Evolutionary conservation across 768 basidiomycete species (phyloP).

Genomic region (Leccinum incarnatum): DNA sequence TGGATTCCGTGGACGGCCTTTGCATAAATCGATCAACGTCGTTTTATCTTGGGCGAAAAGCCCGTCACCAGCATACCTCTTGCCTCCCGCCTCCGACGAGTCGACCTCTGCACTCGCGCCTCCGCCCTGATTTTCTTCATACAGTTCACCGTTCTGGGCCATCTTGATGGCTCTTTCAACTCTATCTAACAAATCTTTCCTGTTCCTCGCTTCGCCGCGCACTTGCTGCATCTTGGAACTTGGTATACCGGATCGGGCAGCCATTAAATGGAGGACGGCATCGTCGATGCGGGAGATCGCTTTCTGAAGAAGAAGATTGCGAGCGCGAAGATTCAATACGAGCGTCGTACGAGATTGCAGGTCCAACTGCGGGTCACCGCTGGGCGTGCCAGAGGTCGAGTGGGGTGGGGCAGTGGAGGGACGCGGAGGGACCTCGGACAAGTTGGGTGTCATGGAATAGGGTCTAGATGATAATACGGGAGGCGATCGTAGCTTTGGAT

Average conservation of each 20-base stretch:
- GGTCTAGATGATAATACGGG: not conserved
- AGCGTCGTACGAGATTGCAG: conserved; percentile 19
- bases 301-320: conserved; percentile 31
- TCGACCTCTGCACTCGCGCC: not conserved
- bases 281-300: conserved; percentile 33
- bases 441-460: conserved; percentile 9
- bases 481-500: conserved; percentile 6
- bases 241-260: conserved; percentile 32
- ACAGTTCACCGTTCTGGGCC: conserved; percentile 21
- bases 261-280: conserved; percentile 29
- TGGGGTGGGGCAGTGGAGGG: conserved; percentile 30
- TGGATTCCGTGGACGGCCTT: conserved; percentile 6
- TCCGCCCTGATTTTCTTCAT: conserved; percentile 4
- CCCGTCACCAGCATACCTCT: conserved; percentile 15
- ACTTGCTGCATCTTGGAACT: conserved; percentile 32
- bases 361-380: conserved; percentile 11
- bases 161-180: conserved; percentile 30
- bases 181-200: conserved; percentile 30
- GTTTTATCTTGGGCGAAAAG: conserved; percentile 4
- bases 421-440: conserved; percentile 20
- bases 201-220: conserved; percentile 29
- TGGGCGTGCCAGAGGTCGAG: conserved; percentile 15
- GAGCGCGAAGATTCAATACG: conserved; percentile 29
- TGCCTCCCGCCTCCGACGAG: not conserved
- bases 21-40: conserved; percentile 9